Percentiles rank a stretch among this genome's conserved stretches.
These are phyloP conservation scores for Avena eriantha DNA, from an alignment of 176 grass and related monocot genomes.

Conservation along the genomic window DNA sequence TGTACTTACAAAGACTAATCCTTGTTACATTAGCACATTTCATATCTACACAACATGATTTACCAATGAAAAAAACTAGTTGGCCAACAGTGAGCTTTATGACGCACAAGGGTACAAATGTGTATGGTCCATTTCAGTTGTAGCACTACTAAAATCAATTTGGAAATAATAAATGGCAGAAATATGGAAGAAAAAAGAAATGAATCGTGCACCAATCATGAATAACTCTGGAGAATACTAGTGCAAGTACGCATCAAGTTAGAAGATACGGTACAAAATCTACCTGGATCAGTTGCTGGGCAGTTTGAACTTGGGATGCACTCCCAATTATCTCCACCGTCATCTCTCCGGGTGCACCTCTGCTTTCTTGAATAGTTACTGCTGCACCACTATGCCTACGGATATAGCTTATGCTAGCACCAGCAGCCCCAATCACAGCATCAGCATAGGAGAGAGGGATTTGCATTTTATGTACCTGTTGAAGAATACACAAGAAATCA, in stretches of 20 bases:
- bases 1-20: not conserved
- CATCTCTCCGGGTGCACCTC: conserved; percentile 88
- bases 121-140: not conserved
- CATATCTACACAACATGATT: not conserved
- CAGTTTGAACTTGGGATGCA: conserved; percentile 88
- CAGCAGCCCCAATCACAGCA: conserved; percentile 91
- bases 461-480: conserved; percentile 86
- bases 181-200: conserved; percentile 1
- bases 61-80: not conserved
- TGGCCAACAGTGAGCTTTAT: not conserved
- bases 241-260: not conserved
- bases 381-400: conserved; percentile 92
- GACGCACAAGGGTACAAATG: not conserved
- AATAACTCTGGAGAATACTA: not conserved
- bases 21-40: not conserved
- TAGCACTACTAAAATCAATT: not conserved
- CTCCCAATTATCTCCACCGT: conserved; percentile 90
- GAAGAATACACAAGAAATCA: conserved; percentile 30
- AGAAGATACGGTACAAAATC: not conserved
- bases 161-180: not conserved
- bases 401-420: conserved; percentile 92
- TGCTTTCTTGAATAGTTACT: conserved; percentile 90
- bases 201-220: not conserved
- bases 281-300: conserved; percentile 91
- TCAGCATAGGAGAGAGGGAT: conserved; percentile 87